Percentiles rank a stretch among this genome's conserved stretches.
Conservation (phyloP, 805 yeast genomes). For the Ascoidea tarda region DNA sequence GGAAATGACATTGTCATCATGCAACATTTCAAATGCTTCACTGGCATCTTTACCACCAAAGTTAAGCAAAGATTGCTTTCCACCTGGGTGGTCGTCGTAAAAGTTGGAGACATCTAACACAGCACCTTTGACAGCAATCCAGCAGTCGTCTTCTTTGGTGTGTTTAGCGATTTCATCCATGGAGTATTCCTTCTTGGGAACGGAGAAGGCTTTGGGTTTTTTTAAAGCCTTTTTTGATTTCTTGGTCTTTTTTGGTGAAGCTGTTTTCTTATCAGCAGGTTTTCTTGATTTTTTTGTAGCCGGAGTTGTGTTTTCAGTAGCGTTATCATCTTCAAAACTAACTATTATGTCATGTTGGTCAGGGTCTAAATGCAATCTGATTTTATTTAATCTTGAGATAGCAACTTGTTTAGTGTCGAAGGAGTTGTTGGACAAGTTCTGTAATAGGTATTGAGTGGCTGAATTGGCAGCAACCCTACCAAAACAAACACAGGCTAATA, state of each 20-base stretch:
- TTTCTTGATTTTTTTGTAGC: constrained; percentile 1
- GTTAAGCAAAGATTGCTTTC: constrained; percentile 35
- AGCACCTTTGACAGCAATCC: constrained; percentile 39
- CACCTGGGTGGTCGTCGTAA: constrained; percentile 42
- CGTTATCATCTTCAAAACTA: constrained; percentile 17
- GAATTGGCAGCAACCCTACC: constrained; percentile 28
- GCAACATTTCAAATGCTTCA: constrained; percentile 36
- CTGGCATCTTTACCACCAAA: constrained; percentile 36
- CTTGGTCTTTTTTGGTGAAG: constrained; percentile 8
- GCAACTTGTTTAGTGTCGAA: constrained; percentile 15
- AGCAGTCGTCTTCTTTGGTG: constrained; percentile 30
- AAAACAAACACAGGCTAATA: constrained; percentile 42
- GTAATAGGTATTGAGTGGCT: constrained; percentile 21
- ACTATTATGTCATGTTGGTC: constrained; percentile 18
- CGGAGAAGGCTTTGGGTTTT: constrained; percentile 14
- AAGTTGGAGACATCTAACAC: constrained; percentile 34
- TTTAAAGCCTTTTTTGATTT: constrained; percentile 4
- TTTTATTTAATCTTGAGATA: constrained; percentile 24
- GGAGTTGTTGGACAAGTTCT: constrained; percentile 16
- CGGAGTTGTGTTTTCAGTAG: background rate
- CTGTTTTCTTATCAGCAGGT: constrained; percentile 3
- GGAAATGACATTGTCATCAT: constrained; percentile 39
- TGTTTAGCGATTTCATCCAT: constrained; percentile 33
- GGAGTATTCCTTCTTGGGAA: constrained; percentile 35
- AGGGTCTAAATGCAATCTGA: constrained; percentile 31